Conservation (phyloP, 2,329 filamentous ascomycete genomes). For the Phyllosticta capitalensis region DNA sequence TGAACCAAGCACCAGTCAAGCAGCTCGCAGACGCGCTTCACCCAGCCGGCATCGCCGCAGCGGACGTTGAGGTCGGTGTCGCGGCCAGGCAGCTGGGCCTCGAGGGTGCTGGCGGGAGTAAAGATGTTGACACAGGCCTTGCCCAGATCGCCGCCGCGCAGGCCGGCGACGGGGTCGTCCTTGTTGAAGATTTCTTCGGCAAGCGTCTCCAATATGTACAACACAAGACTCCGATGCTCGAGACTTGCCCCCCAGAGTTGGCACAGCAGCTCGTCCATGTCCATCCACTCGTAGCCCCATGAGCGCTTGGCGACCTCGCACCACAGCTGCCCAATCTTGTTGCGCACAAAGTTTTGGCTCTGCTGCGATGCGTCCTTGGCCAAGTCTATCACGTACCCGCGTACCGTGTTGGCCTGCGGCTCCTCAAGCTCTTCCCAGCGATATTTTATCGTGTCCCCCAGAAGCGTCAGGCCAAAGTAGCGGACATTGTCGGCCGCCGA, state of each 20-base stretch:
- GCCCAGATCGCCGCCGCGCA: slow-evolving; percentile 76
- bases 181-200: slow-evolving; percentile 91
- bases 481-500: slow-evolving; percentile 72
- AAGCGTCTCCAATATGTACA: slow-evolving; percentile 80
- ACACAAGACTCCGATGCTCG: slow-evolving; percentile 73
- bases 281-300: slow-evolving; percentile 88
- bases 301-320: slow-evolving; percentile 86
- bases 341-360: slow-evolving; percentile 76
- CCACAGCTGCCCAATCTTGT: slow-evolving; percentile 93
- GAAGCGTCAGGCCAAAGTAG: slow-evolving; percentile 85
- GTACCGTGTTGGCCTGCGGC: slow-evolving; percentile 58
- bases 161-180: slow-evolving; percentile 75
- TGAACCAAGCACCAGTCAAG: slow-evolving; percentile 59
- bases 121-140: slow-evolving; percentile 91
- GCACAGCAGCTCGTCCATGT: slow-evolving; percentile 81
- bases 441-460: slow-evolving; percentile 84
- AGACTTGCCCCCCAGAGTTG: slow-evolving; percentile 61
- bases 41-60: slow-evolving; percentile 77
- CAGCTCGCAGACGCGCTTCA: slow-evolving; percentile 65
- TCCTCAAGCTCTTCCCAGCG: slow-evolving; percentile 65
- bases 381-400: slow-evolving; percentile 69
- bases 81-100: slow-evolving; percentile 66
- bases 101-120: slow-evolving; percentile 65
- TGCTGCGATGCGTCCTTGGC: slow-evolving; percentile 59
- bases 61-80: slow-evolving; percentile 61